Evolutionary conservation across 2,329 filamentous ascomycete genomes (phyloP).

Genomic region (Mollisiaceae sp.): DNA sequence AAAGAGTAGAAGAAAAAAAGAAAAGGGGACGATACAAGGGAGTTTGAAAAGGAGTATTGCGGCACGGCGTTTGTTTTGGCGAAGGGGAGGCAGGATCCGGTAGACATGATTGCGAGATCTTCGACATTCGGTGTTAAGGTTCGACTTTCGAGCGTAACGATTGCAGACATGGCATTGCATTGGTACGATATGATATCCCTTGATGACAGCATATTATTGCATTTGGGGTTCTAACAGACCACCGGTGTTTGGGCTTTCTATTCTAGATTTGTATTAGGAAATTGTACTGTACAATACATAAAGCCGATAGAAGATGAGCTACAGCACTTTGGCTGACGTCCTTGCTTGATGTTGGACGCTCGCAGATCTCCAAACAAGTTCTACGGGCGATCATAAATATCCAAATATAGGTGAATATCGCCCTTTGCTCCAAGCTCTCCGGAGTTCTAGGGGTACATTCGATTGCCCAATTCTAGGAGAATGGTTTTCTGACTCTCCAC

Average conservation of each 20-base stretch:
- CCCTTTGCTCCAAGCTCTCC: background rate
- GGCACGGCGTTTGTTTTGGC: constrained; percentile 10
- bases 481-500: background rate
- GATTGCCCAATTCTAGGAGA: background rate
- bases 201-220: constrained; percentile 7
- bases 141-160: constrained; percentile 1
- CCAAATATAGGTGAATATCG: background rate
- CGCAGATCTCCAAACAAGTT: background rate
- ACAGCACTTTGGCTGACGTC: background rate
- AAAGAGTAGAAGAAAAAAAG: background rate
- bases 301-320: background rate
- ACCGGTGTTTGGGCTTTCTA: constrained; percentile 16
- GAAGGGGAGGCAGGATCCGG: background rate
- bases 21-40: background rate
- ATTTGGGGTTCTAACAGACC: constrained; percentile 8
- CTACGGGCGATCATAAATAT: background rate
- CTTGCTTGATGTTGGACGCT: background rate
- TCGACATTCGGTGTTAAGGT: constrained; percentile 6
- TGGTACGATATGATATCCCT: constrained; percentile 15
- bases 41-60: constrained; percentile 7
- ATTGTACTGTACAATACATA: constrained; percentile 25
- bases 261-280: constrained; percentile 35
- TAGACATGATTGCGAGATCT: constrained; percentile 5
- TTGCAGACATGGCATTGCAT: constrained; percentile 11
- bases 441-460: background rate